Conservation (phyloP, 140 eudicot genomes). For the Flaveria floridana region DNA sequence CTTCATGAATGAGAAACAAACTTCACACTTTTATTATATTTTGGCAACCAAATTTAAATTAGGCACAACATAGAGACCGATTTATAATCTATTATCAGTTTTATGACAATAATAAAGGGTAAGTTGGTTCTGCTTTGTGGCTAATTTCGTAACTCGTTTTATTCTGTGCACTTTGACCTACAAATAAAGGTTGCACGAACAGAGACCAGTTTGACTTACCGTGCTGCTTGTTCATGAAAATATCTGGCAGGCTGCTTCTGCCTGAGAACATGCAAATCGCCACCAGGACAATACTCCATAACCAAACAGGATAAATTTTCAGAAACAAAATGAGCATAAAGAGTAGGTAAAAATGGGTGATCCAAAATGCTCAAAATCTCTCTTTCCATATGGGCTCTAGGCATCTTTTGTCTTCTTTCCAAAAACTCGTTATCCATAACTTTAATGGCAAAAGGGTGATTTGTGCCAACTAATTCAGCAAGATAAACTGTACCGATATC, state of each 20-base stretch:
- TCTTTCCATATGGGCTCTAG: slow-evolving; percentile 91
- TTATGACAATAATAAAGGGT: no score
- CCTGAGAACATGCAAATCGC: slow-evolving; percentile 90
- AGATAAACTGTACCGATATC: slow-evolving; percentile 97
- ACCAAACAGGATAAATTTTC: slow-evolving; percentile 91
- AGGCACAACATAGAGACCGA: background rate
- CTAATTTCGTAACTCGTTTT: no score
- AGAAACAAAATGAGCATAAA: slow-evolving; percentile 84
- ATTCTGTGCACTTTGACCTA: background rate
- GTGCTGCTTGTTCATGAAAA: slow-evolving; percentile 89
- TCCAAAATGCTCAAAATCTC: slow-evolving; percentile 88
- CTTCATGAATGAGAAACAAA: background rate
- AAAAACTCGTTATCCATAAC: slow-evolving; percentile 94
- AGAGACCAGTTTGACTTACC: slow-evolving; percentile 44
- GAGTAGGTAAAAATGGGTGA: slow-evolving; percentile 95
- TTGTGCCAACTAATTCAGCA: slow-evolving; percentile 78
- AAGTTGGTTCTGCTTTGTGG: no score
- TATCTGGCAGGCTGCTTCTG: slow-evolving; percentile 94
- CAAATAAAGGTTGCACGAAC: background rate
- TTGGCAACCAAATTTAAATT: background rate
- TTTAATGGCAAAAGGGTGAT: slow-evolving; percentile 82
- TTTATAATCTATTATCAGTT: background rate
- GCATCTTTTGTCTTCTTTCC: slow-evolving; percentile 79
- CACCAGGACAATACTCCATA: slow-evolving; percentile 99
- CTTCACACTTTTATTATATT: background rate